Evolutionary conservation across 441 rosid species (phyloP).

Genomic region (Pelargonium australe): DNA sequence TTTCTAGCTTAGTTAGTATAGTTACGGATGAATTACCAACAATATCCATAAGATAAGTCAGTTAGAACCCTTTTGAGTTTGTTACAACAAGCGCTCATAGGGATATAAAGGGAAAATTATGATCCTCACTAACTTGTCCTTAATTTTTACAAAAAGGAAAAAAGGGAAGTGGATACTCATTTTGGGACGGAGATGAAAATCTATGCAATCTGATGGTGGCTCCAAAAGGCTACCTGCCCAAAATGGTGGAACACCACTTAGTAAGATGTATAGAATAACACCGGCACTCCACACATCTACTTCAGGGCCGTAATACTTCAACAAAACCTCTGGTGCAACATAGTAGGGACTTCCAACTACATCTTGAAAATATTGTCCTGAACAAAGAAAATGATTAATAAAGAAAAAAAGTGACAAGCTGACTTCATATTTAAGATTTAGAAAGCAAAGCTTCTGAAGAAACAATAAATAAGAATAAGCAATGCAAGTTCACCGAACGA

Average conservation of each 20-base stretch:
- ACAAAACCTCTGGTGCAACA: slow-evolving; percentile 93
- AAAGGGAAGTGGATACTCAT: no score
- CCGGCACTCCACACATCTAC: slow-evolving; percentile 99
- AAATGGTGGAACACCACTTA: slow-evolving; percentile 93
- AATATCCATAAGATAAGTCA: no score
- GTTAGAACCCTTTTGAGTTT: no score
- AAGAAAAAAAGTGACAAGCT: not conserved
- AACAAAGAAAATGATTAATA: not conserved
- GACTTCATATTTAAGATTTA: not conserved
- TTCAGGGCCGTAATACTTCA: slow-evolving; percentile 74
- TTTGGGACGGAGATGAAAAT: no score
- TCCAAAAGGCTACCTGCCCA: slow-evolving; percentile 68
- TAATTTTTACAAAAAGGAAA: no score
- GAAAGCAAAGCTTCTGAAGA: not conserved
- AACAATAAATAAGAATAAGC: no score
- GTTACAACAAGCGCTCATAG: no score
- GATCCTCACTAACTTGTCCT: no score
- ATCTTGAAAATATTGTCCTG: slow-evolving; percentile 78
- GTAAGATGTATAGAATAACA: slow-evolving; percentile 76
- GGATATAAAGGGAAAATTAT: no score
- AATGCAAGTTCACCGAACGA: not conserved
- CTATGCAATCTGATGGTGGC: not conserved
- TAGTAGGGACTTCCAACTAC: slow-evolving; percentile 96
- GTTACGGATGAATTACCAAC: no score
- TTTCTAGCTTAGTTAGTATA: no score